phyloP scores from a whole-genome alignment of 345 rosid genomes.

The Lepidium aucheri region DNA sequence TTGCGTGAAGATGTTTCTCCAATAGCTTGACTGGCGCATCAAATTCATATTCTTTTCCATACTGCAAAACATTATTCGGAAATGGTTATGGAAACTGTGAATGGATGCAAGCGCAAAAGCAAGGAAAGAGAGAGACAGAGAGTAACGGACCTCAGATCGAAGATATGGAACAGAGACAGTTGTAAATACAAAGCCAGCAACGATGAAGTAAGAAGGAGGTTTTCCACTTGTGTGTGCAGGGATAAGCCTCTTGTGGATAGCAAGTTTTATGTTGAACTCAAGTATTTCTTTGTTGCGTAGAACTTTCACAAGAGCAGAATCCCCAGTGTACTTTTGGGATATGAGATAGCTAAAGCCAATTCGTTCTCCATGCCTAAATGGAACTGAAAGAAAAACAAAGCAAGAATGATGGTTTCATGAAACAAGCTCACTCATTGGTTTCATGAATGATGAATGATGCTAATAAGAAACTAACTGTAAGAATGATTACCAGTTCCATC shows the following conservation, averaged over 20 bases:
- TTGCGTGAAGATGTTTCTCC: constrained; percentile 81
- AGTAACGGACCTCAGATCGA: constrained; percentile 67
- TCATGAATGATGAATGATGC: not conserved
- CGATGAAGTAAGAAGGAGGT: constrained; percentile 84
- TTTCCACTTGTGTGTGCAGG: constrained; percentile 74
- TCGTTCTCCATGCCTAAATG: constrained; percentile 92
- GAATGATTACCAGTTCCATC: constrained; percentile 78
- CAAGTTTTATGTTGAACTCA: constrained; percentile 72
- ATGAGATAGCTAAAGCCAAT: constrained; percentile 91
- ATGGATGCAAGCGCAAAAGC: not conserved
- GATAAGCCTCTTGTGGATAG: constrained; percentile 74
- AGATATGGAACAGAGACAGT: constrained; percentile 87
- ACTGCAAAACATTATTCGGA: constrained; percentile 34
- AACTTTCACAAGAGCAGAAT: constrained; percentile 68
- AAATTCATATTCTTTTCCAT: constrained; percentile 91
- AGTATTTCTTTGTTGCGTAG: constrained; percentile 57
- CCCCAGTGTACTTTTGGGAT: constrained; percentile 91
- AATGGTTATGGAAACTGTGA: not conserved
- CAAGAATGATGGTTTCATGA: too few relatives aligned
- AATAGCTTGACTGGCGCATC: constrained; percentile 92
- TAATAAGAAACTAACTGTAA: not conserved
- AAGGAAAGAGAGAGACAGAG: not conserved
- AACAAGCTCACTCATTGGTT: not conserved
- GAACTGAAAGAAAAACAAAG: constrained; percentile 43
- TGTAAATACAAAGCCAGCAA: constrained; percentile 87